Conservation (phyloP, 768 basidiomycete genomes). For the Scleroderma bovista region DNA sequence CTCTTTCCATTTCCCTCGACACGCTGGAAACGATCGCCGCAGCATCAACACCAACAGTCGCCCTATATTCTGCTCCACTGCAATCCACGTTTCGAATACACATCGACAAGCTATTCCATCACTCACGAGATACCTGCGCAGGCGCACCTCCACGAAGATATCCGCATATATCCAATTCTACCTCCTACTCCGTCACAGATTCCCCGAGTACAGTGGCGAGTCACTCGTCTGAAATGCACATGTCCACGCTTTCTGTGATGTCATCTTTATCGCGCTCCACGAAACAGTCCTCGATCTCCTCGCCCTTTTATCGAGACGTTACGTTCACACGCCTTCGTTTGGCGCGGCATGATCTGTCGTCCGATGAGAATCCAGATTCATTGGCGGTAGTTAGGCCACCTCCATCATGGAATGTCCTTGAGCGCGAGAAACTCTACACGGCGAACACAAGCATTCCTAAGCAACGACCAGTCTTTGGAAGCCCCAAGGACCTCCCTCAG, state of each 20-base stretch:
- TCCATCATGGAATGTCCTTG: conserved; percentile 19
- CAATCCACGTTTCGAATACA: conserved; percentile 26
- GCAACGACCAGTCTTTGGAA: neutral
- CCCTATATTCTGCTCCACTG: conserved; percentile 23
- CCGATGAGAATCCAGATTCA: conserved; percentile 12
- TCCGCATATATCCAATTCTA: neutral
- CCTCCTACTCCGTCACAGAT: too few relatives aligned
- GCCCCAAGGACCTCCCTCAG: conserved; percentile 7
- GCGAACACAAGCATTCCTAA: neutral
- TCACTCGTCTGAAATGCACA: too few relatives aligned
- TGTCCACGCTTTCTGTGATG: neutral
- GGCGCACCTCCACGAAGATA: neutral
- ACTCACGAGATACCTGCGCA: neutral
- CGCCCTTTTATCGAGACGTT: conserved; percentile 15
- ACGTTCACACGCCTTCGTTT: conserved; percentile 2
- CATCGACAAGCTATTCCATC: conserved; percentile 11
- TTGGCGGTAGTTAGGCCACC: conserved; percentile 24
- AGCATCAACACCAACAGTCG: conserved; percentile 8
- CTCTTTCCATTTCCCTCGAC: conserved; percentile 33
- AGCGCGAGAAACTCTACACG: neutral
- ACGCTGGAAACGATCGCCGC: conserved; percentile 19
- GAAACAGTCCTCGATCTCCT: neutral
- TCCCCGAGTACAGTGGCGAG: too few relatives aligned
- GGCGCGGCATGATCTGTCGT: conserved; percentile 14
- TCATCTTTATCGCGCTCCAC: neutral